These are phyloP conservation scores for Pseudohalonectria lignicola DNA, from an alignment of 2,329 filamentous ascomycete species.

Conservation along the genomic window DNA sequence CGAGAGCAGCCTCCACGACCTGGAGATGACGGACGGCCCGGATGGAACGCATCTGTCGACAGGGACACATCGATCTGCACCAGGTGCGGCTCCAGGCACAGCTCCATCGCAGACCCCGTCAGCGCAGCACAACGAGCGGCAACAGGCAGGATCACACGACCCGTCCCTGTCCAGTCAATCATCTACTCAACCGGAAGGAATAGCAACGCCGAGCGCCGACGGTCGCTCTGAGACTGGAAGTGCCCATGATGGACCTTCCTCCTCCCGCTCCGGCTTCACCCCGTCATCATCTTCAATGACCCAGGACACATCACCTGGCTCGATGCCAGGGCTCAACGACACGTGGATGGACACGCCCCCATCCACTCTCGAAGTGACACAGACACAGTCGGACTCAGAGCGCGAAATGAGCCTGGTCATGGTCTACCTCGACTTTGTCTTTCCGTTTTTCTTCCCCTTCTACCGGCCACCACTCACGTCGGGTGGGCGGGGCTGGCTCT, in stretches of 20 bases:
- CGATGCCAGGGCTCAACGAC: too few relatives aligned
- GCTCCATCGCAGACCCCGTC: slow-evolving; percentile 2
- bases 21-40: slow-evolving; percentile 11
- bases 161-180: neutral
- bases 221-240: neutral
- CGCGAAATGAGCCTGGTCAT: slow-evolving; percentile 29
- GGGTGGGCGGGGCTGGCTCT: slow-evolving; percentile 49
- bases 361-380: neutral
- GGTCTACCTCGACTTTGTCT: slow-evolving; percentile 51
- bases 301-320: neutral
- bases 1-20: slow-evolving; percentile 13
- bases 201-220: neutral
- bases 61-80: too few relatives aligned
- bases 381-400: slow-evolving; percentile 8
- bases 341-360: neutral
- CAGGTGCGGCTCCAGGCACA: too few relatives aligned
- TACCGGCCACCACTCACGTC: slow-evolving; percentile 44
- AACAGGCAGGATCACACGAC: slow-evolving; percentile 8
- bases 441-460: slow-evolving; percentile 53
- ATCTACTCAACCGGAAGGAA: too few relatives aligned
- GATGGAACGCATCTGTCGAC: slow-evolving; percentile 7
- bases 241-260: too few relatives aligned
- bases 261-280: slow-evolving; percentile 2
- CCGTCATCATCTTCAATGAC: slow-evolving; percentile 1
- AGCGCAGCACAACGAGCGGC: neutral